These are phyloP conservation scores for Chernovozyma aurita DNA, from an alignment of 1,139 yeast genomes.

Conservation along the genomic window DNA sequence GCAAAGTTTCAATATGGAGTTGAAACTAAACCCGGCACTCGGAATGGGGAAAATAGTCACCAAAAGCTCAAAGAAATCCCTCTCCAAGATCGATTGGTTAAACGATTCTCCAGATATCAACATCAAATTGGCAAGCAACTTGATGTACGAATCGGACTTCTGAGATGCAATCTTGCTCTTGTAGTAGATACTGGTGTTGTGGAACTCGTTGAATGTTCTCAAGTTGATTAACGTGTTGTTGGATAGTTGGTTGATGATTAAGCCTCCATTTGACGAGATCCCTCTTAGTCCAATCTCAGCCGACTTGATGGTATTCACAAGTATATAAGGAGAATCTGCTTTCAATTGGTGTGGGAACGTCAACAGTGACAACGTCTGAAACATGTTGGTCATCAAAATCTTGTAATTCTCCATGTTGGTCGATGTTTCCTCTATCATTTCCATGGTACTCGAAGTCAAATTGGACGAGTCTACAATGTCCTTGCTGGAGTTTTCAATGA, in stretches of 20 bases:
- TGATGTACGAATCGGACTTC: conserved; percentile 28
- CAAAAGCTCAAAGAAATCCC: conserved; percentile 51
- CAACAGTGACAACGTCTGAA: conserved; percentile 30
- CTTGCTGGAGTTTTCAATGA: conserved; percentile 16
- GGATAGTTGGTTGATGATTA: conserved; percentile 56
- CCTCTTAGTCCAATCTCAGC: conserved; percentile 70
- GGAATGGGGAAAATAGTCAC: conserved; percentile 46
- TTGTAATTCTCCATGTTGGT: conserved; percentile 25
- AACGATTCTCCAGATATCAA: conserved; percentile 26
- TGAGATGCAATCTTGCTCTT: conserved; percentile 27
- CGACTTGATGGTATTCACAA: conserved; percentile 57
- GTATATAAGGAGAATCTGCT: conserved; percentile 31
- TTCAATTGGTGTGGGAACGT: conserved; percentile 39
- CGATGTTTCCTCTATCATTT: conserved; percentile 19
- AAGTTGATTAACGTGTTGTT: conserved; percentile 55
- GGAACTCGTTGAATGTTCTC: conserved; percentile 48
- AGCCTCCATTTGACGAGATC: conserved; percentile 25
- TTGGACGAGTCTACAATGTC: conserved; percentile 24
- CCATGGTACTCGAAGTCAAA: conserved; percentile 23
- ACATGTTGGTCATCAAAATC: conserved; percentile 30
- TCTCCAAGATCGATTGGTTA: conserved; percentile 29
- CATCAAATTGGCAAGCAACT: conserved; percentile 31
- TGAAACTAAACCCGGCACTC: conserved; percentile 32
- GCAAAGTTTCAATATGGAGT: conserved; percentile 38
- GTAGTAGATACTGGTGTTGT: conserved; percentile 32